Base-by-base conservation (phyloP, 129 eudicot genomes). In the Centaurea solstitialis region DNA sequence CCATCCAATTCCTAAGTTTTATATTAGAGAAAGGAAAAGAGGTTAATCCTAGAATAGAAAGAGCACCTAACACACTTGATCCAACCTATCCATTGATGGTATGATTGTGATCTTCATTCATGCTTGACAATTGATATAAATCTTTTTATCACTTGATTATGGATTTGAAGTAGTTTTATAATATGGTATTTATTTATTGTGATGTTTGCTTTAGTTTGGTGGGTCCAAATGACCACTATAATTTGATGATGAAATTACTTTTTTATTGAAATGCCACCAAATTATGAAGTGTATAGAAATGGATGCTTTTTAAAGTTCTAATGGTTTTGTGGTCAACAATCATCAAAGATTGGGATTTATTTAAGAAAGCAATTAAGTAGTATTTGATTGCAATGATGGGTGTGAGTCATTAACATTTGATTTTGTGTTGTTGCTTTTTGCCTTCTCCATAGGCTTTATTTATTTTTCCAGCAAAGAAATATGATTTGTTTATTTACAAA, bases 291-390 rank as follows among this genome's bases (percentile, higher is more conserved):
- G 78, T 82, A 82, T 62, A 71, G 24, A 61, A 70, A 76, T 76
- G 78, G 67, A 77, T 76, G 67, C 86, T 71, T 82, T 82, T 82
- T 61, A 18, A 76, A 76, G 73, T 62, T 70, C 33, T 71, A 70
- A 82, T 82, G 82, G 74, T 83, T 76, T 83, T 83, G 78, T 77
- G 82, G 86, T 83, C 82, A 83, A 83, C 33, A 83, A 76, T 70
- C 74, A 83, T 83, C 85, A 75, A 75, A 81, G 73, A 69, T 71
- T 71, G 43, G 84, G 72, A 22, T 76, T 76, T 77, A 73, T 61
- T 82, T 76, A 70, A 53, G 86, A 61, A 83, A 77, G 67, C 75
- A 83, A 83, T 77, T 77, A 83, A 83, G 86, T 83, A 83, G 78
- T 76, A 61, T 57, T 83, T 83, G 86, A 83, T 83, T 83, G 82